These are phyloP conservation scores for Diaporthe nobilis DNA, from an alignment of 2,329 filamentous ascomycete species.

Conservation along the genomic window DNA sequence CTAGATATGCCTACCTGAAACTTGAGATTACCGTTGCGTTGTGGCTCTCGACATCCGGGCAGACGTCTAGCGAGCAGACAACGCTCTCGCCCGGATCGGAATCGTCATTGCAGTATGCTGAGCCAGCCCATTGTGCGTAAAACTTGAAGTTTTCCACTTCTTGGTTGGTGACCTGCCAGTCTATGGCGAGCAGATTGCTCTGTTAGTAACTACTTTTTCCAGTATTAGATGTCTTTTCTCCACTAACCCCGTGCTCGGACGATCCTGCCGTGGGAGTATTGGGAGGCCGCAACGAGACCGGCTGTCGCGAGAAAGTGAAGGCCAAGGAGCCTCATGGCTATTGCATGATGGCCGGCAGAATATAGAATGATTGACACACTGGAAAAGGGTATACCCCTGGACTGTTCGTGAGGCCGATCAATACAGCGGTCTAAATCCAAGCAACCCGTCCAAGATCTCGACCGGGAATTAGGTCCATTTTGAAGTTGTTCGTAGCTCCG, in stretches of 20 bases:
- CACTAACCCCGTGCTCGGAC: slow-evolving; percentile 21
- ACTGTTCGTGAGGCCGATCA: background rate
- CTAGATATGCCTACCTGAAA: slow-evolving; percentile 26
- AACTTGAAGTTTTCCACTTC: slow-evolving; percentile 47
- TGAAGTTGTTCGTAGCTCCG: background rate
- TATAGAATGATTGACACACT: background rate
- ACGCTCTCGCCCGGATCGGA: slow-evolving; percentile 54
- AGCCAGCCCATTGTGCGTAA: slow-evolving; percentile 66
- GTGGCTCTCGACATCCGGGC: slow-evolving; percentile 59
- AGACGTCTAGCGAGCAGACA: slow-evolving; percentile 59
- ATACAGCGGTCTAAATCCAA: background rate
- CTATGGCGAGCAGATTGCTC: background rate
- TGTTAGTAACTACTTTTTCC: background rate
- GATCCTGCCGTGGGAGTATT: slow-evolving; percentile 20
- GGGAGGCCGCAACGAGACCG: slow-evolving; percentile 16
- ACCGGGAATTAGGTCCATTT: slow-evolving; percentile 6
- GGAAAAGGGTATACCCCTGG: background rate
- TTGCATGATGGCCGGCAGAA: slow-evolving; percentile 7
- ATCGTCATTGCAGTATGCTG: slow-evolving; percentile 68
- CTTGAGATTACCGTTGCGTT: slow-evolving; percentile 55
- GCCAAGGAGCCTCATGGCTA: background rate
- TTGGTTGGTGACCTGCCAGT: slow-evolving; percentile 30
- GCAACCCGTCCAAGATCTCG: background rate
- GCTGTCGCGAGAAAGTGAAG: slow-evolving; percentile 10
- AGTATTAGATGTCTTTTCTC: background rate